phyloP scores from a whole-genome alignment of 2,329 filamentous ascomycete genomes.

The Rhinocladiella mackenziei region DNA sequence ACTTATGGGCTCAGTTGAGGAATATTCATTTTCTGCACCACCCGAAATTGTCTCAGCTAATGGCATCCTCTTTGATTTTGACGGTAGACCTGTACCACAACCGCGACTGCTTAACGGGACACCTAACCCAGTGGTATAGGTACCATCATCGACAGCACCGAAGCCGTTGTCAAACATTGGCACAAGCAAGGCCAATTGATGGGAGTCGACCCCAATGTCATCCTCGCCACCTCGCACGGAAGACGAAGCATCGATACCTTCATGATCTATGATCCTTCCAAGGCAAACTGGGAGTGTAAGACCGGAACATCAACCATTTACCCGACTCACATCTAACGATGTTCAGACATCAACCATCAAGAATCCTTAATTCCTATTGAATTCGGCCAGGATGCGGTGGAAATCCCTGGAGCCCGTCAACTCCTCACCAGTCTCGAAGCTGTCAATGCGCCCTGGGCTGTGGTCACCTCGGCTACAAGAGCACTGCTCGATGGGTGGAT shows the following conservation, averaged over 20 bases:
- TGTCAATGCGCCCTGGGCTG: constrained; percentile 70
- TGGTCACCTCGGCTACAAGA: constrained; percentile 69
- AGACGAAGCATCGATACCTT: constrained; percentile 84
- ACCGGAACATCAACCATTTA: background rate
- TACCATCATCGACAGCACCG: constrained; percentile 47
- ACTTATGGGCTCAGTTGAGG: constrained; percentile 34
- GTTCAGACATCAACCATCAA: constrained; percentile 71
- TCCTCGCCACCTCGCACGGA: constrained; percentile 87
- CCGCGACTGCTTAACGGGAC: background rate
- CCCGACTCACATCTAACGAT: constrained; percentile 1
- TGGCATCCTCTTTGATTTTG: constrained; percentile 47
- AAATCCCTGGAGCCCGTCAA: constrained; percentile 76
- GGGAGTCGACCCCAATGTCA: constrained; percentile 75
- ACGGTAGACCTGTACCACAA: constrained; percentile 29
- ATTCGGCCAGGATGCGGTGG: constrained; percentile 72
- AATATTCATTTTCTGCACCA: constrained; percentile 40
- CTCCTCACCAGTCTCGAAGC: constrained; percentile 65
- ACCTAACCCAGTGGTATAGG: constrained; percentile 22
- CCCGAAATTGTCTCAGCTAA: constrained; percentile 39
- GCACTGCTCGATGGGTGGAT: constrained; percentile 69
- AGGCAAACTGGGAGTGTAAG: constrained; percentile 91
- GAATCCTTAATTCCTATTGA: constrained; percentile 73
- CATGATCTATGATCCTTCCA: constrained; percentile 71
- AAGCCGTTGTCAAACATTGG: constrained; percentile 63
- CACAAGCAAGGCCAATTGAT: constrained; percentile 66